Percentiles rank a stretch among this genome's conserved stretches.
Conservation (phyloP, 345 rosid species). For the Dipteronia sinensis region DNA sequence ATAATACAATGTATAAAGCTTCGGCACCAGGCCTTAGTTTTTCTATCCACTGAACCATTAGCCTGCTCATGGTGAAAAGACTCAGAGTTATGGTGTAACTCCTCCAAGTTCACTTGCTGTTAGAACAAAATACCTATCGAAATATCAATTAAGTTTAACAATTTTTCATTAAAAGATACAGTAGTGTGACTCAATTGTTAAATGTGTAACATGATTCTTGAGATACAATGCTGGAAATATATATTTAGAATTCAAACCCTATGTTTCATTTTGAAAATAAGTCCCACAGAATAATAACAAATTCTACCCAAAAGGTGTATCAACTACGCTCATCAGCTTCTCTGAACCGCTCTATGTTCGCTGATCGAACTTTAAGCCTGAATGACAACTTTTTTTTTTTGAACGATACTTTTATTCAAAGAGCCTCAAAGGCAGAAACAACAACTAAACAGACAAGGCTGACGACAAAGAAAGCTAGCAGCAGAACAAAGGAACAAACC, state of each 20-base stretch:
- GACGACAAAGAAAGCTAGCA: too few species aligned
- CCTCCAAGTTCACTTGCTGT: slow-evolving; percentile 85
- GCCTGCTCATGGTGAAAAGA: slow-evolving; percentile 99
- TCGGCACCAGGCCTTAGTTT: slow-evolving; percentile 97
- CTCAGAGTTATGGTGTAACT: slow-evolving; percentile 90
- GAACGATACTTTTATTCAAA: too few species aligned
- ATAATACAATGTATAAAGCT: slow-evolving; percentile 94
- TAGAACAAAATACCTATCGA: slow-evolving; percentile 90
- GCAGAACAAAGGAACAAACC: too few species aligned
- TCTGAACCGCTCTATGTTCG: background rate
- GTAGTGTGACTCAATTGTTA: slow-evolving; percentile 1
- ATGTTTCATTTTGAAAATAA: background rate
- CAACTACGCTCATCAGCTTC: background rate
- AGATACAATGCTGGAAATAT: background rate
- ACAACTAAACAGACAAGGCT: too few species aligned
- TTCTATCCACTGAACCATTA: slow-evolving; percentile 98
- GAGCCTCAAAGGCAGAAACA: too few species aligned
- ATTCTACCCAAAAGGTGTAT: background rate
- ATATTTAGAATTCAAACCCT: background rate
- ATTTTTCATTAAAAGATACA: slow-evolving; percentile 19
- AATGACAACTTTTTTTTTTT: too few species aligned
- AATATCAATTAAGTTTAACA: slow-evolving; percentile 31
- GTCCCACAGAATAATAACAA: background rate
- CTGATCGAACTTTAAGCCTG: background rate
- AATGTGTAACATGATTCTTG: background rate